Conservation (phyloP, 1,284 basidiomycete species). For the Microbotryum violaceum region DNA sequence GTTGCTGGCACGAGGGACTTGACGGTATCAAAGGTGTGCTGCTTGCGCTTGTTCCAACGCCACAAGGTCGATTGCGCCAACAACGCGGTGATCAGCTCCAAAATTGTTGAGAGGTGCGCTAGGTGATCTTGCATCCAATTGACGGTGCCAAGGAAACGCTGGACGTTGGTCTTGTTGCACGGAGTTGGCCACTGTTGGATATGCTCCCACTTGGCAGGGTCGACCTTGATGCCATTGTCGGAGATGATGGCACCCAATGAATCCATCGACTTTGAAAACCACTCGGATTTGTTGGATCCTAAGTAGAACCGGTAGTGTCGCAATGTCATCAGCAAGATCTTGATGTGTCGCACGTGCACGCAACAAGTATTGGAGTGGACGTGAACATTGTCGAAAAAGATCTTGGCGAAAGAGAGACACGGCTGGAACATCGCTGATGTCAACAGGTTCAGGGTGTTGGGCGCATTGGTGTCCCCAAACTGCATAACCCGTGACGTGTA, state of each 20-base stretch:
- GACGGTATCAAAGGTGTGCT: no score
- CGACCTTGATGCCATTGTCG: slow-evolving; percentile 36
- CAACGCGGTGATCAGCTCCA: slow-evolving; percentile 31
- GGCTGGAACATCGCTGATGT: slow-evolving; percentile 40
- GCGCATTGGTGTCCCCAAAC: no score
- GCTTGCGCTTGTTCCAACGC: no score
- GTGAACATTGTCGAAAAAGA: slow-evolving; percentile 43
- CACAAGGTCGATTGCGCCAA: slow-evolving; percentile 37
- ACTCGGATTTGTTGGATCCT: slow-evolving; percentile 31
- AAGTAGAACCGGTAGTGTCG: slow-evolving; percentile 33
- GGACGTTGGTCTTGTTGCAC: slow-evolving; percentile 42
- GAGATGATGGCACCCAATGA: slow-evolving; percentile 40
- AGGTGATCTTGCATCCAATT: slow-evolving; percentile 45
- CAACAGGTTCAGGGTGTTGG: no score
- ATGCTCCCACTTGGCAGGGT: slow-evolving; percentile 35
- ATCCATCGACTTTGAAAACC: slow-evolving; percentile 33
- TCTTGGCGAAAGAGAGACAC: slow-evolving; percentile 37
- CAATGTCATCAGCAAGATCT: slow-evolving; percentile 34
- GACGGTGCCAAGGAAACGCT: slow-evolving; percentile 44
- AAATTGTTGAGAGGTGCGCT: slow-evolving; percentile 38
- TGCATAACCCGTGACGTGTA: no score
- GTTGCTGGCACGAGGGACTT: no score
- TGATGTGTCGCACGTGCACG: slow-evolving; percentile 40
- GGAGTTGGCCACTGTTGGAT: slow-evolving; percentile 36
- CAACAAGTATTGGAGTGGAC: slow-evolving; percentile 36